Evolutionary conservation across 1,139 yeast genomes (phyloP).

Genomic region (Kodamaea derodonti): DNA sequence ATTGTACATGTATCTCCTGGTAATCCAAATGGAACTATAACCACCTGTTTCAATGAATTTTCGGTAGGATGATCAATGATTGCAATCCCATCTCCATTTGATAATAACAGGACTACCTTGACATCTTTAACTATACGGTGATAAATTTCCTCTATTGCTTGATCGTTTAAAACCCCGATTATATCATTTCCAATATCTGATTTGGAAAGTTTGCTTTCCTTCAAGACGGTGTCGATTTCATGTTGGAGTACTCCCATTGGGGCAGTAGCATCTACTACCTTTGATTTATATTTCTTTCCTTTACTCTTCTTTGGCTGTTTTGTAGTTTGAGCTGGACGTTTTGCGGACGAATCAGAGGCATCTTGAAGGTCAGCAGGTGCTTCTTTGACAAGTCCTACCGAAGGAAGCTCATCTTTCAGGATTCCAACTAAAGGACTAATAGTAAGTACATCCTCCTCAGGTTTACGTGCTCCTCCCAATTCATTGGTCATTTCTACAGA

Average conservation of each 20-base stretch:
- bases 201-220: constrained; percentile 37
- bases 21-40: constrained; percentile 76
- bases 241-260: constrained; percentile 75
- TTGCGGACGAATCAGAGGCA: not conserved
- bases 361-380: not conserved
- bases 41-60: constrained; percentile 37
- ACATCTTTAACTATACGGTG: constrained; percentile 61
- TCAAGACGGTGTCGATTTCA: constrained; percentile 65
- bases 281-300: constrained; percentile 49
- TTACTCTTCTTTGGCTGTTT: constrained; percentile 25
- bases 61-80: constrained; percentile 55
- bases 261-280: constrained; percentile 68
- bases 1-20: constrained; percentile 80
- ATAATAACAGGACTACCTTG: constrained; percentile 53
- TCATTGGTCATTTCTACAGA: constrained; percentile 1
- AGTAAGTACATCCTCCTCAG: not conserved
- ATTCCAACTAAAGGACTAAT: not conserved
- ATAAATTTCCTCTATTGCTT: constrained; percentile 44
- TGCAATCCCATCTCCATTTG: constrained; percentile 81
- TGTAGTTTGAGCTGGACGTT: constrained; percentile 11
- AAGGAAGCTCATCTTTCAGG: not conserved
- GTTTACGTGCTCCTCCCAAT: not conserved
- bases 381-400: not conserved
- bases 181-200: constrained; percentile 61
- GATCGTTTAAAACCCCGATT: constrained; percentile 58